A percentile compares a stretch with the other conserved stretches of the same genome.
Evolutionary conservation across 1,139 yeast species (phyloP).

Genomic region (Suhomyces yuchorum): DNA sequence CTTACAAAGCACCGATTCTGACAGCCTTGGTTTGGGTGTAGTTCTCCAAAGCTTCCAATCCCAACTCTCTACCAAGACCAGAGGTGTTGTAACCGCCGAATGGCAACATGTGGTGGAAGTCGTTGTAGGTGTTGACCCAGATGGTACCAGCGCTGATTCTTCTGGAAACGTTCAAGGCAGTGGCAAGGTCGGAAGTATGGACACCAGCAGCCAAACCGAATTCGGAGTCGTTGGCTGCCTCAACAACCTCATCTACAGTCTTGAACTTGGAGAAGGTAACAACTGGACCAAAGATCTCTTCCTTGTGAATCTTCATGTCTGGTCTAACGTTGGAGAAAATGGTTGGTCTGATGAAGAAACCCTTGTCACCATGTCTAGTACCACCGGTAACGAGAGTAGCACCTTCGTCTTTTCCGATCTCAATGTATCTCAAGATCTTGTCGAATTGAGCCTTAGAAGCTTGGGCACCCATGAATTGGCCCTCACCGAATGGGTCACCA

Average conservation of each 20-base stretch:
- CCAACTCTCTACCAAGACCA: slow-evolving; percentile 93
- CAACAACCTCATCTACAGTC: slow-evolving; percentile 69
- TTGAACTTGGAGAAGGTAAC: slow-evolving; percentile 73
- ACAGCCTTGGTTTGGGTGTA: slow-evolving; percentile 84
- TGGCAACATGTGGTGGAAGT: slow-evolving; percentile 78
- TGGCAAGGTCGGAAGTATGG: slow-evolving; percentile 59
- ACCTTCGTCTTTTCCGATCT: slow-evolving; percentile 73
- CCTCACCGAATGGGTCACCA: slow-evolving; percentile 77
- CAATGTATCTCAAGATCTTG: slow-evolving; percentile 72
- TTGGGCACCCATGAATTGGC: slow-evolving; percentile 83
- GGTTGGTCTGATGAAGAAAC: slow-evolving; percentile 80
- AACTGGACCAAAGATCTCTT: slow-evolving; percentile 89
- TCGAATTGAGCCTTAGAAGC: slow-evolving; percentile 74
- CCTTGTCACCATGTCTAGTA: slow-evolving; percentile 63
- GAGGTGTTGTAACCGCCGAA: slow-evolving; percentile 87
- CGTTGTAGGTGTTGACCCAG: slow-evolving; percentile 86
- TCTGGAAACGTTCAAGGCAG: slow-evolving; percentile 58
- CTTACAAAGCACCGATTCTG: slow-evolving; percentile 39
- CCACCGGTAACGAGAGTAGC: slow-evolving; percentile 80
- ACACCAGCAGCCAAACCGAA: slow-evolving; percentile 89
- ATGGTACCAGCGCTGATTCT: slow-evolving; percentile 77
- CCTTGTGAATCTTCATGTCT: slow-evolving; percentile 68
- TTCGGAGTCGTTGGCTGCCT: slow-evolving; percentile 68
- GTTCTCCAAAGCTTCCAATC: slow-evolving; percentile 79
- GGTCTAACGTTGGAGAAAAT: slow-evolving; percentile 71